phyloP scores from a whole-genome alignment of 257 asterid species.

The Fraxinus americana region DNA sequence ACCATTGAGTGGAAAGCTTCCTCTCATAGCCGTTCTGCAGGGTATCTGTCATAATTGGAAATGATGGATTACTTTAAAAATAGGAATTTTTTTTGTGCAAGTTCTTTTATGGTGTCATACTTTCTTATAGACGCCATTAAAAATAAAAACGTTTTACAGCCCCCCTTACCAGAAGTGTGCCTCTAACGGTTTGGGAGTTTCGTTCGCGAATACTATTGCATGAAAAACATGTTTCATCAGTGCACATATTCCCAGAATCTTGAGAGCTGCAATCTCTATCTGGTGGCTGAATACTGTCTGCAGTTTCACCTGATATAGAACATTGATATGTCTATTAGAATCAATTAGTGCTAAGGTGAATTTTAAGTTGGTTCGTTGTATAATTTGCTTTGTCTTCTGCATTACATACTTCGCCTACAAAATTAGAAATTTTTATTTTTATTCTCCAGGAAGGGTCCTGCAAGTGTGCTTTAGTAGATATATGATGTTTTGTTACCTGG shows the following conservation, averaged over 20 bases:
- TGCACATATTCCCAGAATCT: slow-evolving; percentile 66
- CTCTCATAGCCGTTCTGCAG: slow-evolving; percentile 98
- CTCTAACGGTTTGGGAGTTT: slow-evolving; percentile 80
- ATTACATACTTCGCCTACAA: not conserved
- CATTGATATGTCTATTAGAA: slow-evolving; percentile 24
- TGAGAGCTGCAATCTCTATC: slow-evolving; percentile 67
- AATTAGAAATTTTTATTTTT: slow-evolving; percentile 17
- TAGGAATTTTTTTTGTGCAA: not conserved
- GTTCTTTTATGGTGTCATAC: not conserved
- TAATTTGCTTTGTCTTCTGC: slow-evolving; percentile 5
- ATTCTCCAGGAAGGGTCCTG: slow-evolving; percentile 2
- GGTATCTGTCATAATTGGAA: slow-evolving; percentile 63
- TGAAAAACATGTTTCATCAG: slow-evolving; percentile 70
- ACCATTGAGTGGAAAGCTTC: slow-evolving; percentile 98
- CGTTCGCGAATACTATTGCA: slow-evolving; percentile 92
- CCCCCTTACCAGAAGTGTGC: slow-evolving; percentile 81
- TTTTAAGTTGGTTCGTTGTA: not conserved
- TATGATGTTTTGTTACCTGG: slow-evolving; percentile 64
- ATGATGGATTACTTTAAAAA: slow-evolving; percentile 28
- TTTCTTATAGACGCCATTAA: too few species aligned
- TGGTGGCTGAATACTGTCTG: slow-evolving; percentile 79
- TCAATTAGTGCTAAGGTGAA: slow-evolving; percentile 16
- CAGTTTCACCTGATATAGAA: slow-evolving; percentile 75
- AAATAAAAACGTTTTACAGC: not conserved
- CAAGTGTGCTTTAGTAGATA: not conserved